Evolutionary conservation across 768 basidiomycete species (phyloP), one percentile per base, ranked within the genome.

Genomic region (Pleurotus djamor): DNA sequence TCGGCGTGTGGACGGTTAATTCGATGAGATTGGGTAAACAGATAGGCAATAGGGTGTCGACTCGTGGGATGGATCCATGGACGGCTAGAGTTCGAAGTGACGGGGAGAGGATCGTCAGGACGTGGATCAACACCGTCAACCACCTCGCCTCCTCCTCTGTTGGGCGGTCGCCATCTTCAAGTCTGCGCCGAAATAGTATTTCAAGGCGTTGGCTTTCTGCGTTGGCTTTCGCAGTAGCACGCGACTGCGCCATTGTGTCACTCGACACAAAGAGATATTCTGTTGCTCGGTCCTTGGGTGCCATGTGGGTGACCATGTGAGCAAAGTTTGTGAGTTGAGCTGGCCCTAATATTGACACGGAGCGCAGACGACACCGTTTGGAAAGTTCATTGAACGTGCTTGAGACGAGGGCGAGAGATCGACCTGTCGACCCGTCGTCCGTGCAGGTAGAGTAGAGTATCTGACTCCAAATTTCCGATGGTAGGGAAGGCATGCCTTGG

Each of bases 351-450:
- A 74, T 37, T 21, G 69, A 69, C 28, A 76, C 59, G 17, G 70
- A 74, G 32, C 72, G 73, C 34, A 69, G 63, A 52, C 66, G 69
- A 59, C 63, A 63, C 13, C 58, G 65, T 28, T 60, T 55, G 1
- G 75, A 74, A 3, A 64, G 51, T 13, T 68, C 60, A 52, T 64
- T 60, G 58, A 74, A 65, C 60, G 60, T 66, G 38, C 62, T 62
- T 21, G 76, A 77, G 37, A 75, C 74, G 33, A 72, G 69, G 34
- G 76, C 71, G 9, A 76, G 68, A 7, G 75, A 66, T 12, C 73
- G 71, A 7, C 73, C 76, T 2, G 75, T 75, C 4, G 56, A 55
- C 36, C 75, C 74, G 36, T 68, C 64, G 59, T 76, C 75, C 21
- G 68, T 66, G 65, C 76, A 78, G 2, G 76, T 74, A 10, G 67